Conservation (phyloP, 2,329 filamentous ascomycete genomes). For the Fonsecaea monophora region DNA sequence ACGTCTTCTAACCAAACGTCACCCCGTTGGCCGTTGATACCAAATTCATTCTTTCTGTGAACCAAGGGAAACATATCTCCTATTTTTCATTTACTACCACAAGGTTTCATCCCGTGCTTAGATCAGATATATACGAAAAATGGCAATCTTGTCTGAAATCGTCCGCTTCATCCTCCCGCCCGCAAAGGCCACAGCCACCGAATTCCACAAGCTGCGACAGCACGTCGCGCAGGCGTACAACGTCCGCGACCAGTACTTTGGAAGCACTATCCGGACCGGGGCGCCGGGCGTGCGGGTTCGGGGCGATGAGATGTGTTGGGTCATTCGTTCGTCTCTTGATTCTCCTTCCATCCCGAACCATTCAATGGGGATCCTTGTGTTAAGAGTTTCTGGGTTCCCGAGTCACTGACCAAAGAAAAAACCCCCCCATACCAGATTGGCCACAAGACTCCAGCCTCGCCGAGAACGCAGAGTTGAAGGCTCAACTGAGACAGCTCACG, state of each 20-base stretch:
- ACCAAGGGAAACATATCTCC: too few relatives aligned
- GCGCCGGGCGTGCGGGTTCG: conserved; percentile 4
- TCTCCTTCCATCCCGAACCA: neutral
- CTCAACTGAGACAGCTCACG: conserved; percentile 10
- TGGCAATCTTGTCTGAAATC: conserved; percentile 23
- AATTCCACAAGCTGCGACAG: conserved; percentile 23
- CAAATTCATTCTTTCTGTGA: too few relatives aligned
- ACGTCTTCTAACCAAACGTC: too few relatives aligned
- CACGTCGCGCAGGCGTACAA: neutral
- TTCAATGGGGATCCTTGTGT: neutral
- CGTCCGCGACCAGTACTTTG: conserved; percentile 17
- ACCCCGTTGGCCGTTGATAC: too few relatives aligned
- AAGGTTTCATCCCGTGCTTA: too few relatives aligned
- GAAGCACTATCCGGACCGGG: conserved; percentile 7
- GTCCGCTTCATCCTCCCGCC: conserved; percentile 26
- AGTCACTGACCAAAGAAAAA: neutral
- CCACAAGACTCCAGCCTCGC: neutral
- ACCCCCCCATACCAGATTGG: neutral
- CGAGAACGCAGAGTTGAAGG: neutral
- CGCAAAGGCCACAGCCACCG: conserved; percentile 7
- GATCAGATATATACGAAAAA: neutral
- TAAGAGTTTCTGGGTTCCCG: neutral
- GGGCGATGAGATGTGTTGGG: conserved; percentile 27
- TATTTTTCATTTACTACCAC: too few relatives aligned
- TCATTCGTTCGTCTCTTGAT: conserved; percentile 15